phyloP scores from a whole-genome alignment of 2,329 filamentous ascomycete species.

The Capronia americana region DNA sequence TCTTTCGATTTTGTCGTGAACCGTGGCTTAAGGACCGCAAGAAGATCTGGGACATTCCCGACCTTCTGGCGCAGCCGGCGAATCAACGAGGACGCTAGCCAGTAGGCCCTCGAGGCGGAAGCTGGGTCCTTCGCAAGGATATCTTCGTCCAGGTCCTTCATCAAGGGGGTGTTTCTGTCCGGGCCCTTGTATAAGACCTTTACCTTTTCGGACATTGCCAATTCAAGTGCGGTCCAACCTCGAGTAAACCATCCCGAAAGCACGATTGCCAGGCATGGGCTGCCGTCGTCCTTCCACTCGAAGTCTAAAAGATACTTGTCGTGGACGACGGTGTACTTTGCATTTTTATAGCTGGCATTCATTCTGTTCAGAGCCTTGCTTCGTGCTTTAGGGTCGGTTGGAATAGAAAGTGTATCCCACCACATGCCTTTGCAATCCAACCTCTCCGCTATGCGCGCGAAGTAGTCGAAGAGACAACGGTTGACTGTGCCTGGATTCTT shows the following conservation, averaged over 20 bases:
- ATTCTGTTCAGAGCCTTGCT: slow-evolving; percentile 4
- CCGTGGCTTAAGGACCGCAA: background rate
- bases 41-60: background rate
- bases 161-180: slow-evolving; percentile 1
- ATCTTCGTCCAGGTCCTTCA: slow-evolving; percentile 6
- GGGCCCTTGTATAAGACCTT: slow-evolving; percentile 2
- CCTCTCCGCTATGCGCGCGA: slow-evolving; percentile 3
- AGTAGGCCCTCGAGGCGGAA: background rate
- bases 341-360: slow-evolving; percentile 4
- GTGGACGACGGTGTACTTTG: background rate
- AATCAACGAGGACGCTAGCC: background rate
- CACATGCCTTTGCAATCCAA: slow-evolving; percentile 6
- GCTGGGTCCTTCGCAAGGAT: background rate
- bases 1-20: background rate
- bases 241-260: slow-evolving; percentile 6
- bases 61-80: slow-evolving; percentile 3
- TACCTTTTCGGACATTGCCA: slow-evolving; percentile 1
- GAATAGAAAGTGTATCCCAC: slow-evolving; percentile 4
- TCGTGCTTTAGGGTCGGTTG: background rate
- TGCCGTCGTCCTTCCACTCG: slow-evolving; percentile 5
- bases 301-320: background rate
- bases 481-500: slow-evolving; percentile 6
- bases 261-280: background rate
- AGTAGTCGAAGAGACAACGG: slow-evolving; percentile 2
- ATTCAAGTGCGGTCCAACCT: background rate